Base-by-base conservation (phyloP, 2,329 filamentous ascomycete genomes). In the Claviceps cyperi region DNA sequence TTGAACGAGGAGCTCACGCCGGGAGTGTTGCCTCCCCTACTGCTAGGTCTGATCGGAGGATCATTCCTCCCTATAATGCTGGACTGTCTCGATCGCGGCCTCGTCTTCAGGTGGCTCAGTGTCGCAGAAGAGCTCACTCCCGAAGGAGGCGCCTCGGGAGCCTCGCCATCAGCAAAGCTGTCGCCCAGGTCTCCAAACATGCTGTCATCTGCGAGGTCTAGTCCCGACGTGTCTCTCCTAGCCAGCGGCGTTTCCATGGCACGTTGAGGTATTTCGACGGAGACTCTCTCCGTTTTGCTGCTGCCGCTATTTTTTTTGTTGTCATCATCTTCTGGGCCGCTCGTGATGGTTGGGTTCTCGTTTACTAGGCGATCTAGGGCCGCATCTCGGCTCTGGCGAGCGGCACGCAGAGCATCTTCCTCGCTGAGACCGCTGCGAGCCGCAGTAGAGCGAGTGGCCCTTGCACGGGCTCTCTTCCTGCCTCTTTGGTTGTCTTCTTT, bases 31-130 rank as follows among this genome's bases (percentile, higher is more conserved):
- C 67, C 65, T 5, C 70, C 68, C 19, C 73, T 66, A 60, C 74
- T 77, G 62, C 72, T 75, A 2, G 74, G 74, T 39, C 74, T 66
- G 52, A 77, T 77, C 1, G 71, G 72, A 22, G 66, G 70, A 43
- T 76, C 73, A 41, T 74, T 72, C 46, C 70, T 69, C 35, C 73
- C 70, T 40, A 73, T 63, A 45, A 77, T 68, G 58, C 74, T 77
- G 11, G 74, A 75, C 58, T 70, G 67, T 9, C 73, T 67, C 22
- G 72, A 67, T 7, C 66, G 59, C 21, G 71, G 67, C 53, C 51
- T 43, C 22, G 38, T 51, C 35, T 68, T 70, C 57, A 75, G 73
- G 51, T 67, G 66, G 53, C 67, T 69, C 32, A 74, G 60, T 28
- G 69, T 74, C 52, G 75, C 63, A 1, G 67, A 68, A 0, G 74